A percentile compares a stretch with the other conserved stretches of the same genome.
Evolutionary conservation across 1,284 basidiomycete species (phyloP).

Genomic region (Phylloporus gajari): DNA sequence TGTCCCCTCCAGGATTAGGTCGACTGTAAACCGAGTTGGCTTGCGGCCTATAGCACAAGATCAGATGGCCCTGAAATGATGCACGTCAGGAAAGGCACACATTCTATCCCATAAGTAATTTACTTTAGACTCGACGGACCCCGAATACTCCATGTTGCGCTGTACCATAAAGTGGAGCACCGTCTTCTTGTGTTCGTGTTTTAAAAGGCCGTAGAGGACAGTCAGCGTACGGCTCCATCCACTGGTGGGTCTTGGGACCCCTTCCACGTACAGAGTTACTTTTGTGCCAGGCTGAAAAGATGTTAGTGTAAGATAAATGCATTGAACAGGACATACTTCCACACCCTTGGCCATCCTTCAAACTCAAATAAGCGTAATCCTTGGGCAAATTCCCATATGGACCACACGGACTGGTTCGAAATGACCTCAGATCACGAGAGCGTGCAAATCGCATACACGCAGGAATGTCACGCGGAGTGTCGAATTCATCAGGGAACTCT

Average conservation of each 20-base stretch:
- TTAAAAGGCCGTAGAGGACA: constrained; percentile 84
- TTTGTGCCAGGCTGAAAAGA: constrained; percentile 75
- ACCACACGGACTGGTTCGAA: constrained; percentile 97
- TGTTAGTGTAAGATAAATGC: neutral
- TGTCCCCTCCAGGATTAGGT: constrained; percentile 88
- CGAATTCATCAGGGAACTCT: constrained; percentile 96
- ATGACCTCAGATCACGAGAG: constrained; percentile 90
- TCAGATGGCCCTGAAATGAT: constrained; percentile 77
- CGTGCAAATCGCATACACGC: constrained; percentile 91
- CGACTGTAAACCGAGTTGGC: constrained; percentile 94
- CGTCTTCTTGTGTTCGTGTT: constrained; percentile 97
- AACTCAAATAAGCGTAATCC: constrained; percentile 98
- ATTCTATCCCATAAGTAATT: constrained; percentile 15
- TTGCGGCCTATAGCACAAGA: constrained; percentile 90
- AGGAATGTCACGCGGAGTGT: constrained; percentile 90
- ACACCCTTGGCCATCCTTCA: constrained; percentile 82
- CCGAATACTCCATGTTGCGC: constrained; percentile 94
- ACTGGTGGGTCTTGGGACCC: constrained; percentile 71
- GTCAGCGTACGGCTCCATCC: constrained; percentile 59
- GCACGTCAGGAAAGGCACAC: neutral
- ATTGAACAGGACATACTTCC: constrained; percentile 59
- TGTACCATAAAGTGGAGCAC: constrained; percentile 94
- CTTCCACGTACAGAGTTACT: constrained; percentile 78
- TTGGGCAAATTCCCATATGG: constrained; percentile 95
- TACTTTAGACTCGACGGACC: constrained; percentile 92